Evolutionary conservation across 2,329 filamentous ascomycete genomes (phyloP).

Genomic region (Xenoacremonium recifei): DNA sequence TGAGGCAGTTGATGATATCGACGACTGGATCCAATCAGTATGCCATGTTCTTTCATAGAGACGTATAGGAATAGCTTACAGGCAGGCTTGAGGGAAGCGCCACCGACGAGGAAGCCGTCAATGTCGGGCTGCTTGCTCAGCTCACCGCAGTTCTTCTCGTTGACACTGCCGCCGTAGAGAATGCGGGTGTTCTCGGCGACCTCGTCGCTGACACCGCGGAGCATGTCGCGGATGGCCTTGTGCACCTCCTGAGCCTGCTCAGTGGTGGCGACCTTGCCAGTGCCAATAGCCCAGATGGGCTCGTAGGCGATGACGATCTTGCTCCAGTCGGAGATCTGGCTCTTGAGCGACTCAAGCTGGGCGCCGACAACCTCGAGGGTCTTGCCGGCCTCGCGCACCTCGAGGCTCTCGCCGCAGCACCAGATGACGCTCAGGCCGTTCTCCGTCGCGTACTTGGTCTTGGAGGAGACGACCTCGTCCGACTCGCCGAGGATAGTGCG

Average conservation of each 20-base stretch:
- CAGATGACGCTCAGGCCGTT: conserved; percentile 88
- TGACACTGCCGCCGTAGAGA: conserved; percentile 95
- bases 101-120: conserved; percentile 96
- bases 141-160: conserved; percentile 96
- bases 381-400: conserved; percentile 83
- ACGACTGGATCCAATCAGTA: conserved; percentile 40
- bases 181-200: conserved; percentile 86
- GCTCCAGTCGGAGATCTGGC: conserved; percentile 78
- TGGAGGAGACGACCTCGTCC: conserved; percentile 82
- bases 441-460: conserved; percentile 91
- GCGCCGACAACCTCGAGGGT: conserved; percentile 82
- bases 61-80: conserved; percentile 55
- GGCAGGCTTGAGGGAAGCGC: conserved; percentile 94
- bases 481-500: conserved; percentile 85
- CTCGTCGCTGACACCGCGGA: conserved; percentile 71
- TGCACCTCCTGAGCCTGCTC: conserved; percentile 94
- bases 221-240: conserved; percentile 86
- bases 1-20: conserved; percentile 59
- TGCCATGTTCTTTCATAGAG: not conserved
- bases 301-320: conserved; percentile 98
- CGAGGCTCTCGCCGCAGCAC: conserved; percentile 94
- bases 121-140: conserved; percentile 91
- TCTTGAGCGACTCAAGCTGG: conserved; percentile 82
- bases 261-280: conserved; percentile 86
- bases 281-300: conserved; percentile 95